Base-by-base conservation (phyloP, 352 stramenopile genomes). In the Phytophthora colocasiae region DNA sequence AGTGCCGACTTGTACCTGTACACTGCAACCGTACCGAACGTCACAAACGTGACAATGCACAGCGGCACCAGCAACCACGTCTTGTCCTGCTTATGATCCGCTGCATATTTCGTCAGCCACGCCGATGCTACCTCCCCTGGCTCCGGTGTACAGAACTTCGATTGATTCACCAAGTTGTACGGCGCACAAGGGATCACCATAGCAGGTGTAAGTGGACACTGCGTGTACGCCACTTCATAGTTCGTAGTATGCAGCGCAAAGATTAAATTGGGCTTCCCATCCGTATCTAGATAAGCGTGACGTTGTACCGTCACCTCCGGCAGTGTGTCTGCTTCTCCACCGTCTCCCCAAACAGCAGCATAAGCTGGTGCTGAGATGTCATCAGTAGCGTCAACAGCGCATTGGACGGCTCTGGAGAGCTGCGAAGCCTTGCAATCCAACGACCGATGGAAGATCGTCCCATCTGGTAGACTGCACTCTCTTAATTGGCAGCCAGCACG, bases 101-200 rank as follows among this genome's bases (percentile, higher is more conserved):
- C 69, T 4, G 80, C 79, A 47, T 78, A 86, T 49, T 87, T 86
- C 19, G 58, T 64, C 12, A 90, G 75, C 83, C 83, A 92, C 1
- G 77, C 71, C 1, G 58, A 45, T 14, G 81, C 66, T 17, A 92
- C 67, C 6, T 66, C 45, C 0, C 80, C 79, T 3, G 66, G 58
- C 34, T 60, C 60, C 0, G 80, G 83, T 2, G 46, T 36, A 46
- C 69, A 82, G 63, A 83, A 92, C 38, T 63, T 69, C 8, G 70
- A 70, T 11, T 67, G 64, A 34, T 83, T 70, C 7, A 78, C 71
- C 8, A 71, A 39, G 40, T 66, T 67, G 40, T 81, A 83, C n/a
- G 81, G 56, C 36, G 69, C 78, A 38, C 83, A 90, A 8, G 83
- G 83, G 55, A 90, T 90, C 27, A 90, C 59, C 69, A 84, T 85